These are phyloP conservation scores for Thraustotheca clavata DNA, from an alignment of 352 stramenopile species.

Conservation along the genomic window DNA sequence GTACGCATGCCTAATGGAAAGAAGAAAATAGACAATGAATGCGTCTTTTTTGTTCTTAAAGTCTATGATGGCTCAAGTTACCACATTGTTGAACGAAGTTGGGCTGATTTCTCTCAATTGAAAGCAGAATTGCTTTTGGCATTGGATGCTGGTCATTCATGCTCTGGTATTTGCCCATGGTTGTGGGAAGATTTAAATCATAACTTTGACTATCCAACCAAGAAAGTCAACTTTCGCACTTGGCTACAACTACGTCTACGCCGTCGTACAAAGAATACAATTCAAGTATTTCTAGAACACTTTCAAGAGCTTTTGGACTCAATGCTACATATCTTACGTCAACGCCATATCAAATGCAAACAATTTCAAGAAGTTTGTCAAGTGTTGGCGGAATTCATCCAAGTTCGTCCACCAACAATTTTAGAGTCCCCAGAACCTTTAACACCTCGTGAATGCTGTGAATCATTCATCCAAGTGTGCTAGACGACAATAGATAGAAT, in stretches of 20 bases:
- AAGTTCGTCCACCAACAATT: neutral
- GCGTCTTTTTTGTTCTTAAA: neutral
- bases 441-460: too few relatives aligned
- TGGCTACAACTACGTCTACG: neutral
- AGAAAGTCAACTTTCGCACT: neutral
- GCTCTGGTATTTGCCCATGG: neutral
- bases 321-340: neutral
- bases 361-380: neutral
- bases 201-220: neutral
- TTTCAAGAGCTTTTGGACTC: neutral
- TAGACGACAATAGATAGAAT: too few relatives aligned
- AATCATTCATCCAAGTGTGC: too few relatives aligned
- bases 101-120: neutral
- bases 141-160: neutral
- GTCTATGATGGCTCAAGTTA: neutral
- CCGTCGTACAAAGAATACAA: neutral
- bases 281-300: neutral
- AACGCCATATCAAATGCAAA: neutral
- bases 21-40: neutral
- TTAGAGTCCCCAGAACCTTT: neutral
- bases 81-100: neutral
- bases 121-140: neutral
- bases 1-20: neutral
- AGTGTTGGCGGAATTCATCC: neutral
- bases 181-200: conserved; percentile 1